Evolutionary conservation across 2,329 filamentous ascomycete species (phyloP).

Genomic region (Macroventuria anomochaeta): DNA sequence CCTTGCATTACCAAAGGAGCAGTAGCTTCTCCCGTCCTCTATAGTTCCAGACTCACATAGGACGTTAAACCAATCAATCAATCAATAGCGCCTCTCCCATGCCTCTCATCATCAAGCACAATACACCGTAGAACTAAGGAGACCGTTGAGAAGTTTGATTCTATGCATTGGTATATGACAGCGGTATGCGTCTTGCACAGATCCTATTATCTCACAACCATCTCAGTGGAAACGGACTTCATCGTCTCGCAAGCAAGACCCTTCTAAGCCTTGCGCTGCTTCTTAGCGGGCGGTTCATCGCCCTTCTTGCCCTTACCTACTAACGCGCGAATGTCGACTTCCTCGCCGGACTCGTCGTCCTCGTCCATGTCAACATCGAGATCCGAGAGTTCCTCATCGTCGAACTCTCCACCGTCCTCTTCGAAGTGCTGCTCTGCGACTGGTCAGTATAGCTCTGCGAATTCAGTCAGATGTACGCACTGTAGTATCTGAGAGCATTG

Average conservation of each 20-base stretch:
- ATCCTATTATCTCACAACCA: background rate
- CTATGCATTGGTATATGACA: slow-evolving; percentile 4
- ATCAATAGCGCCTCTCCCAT: too few species aligned
- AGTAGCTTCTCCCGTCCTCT: too few species aligned
- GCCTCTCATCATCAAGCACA: too few species aligned
- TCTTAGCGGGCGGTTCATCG: slow-evolving; percentile 46
- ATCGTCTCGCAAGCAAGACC: background rate
- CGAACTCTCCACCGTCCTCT: slow-evolving; percentile 61
- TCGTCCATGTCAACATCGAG: slow-evolving; percentile 65
- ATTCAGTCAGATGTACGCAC: slow-evolving; percentile 60
- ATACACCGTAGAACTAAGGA: too few species aligned
- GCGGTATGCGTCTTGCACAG: background rate
- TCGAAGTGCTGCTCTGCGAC: slow-evolving; percentile 63
- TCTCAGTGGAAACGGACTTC: background rate
- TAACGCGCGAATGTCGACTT: slow-evolving; percentile 56
- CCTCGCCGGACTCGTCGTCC: slow-evolving; percentile 64
- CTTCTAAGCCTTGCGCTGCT: slow-evolving; percentile 49
- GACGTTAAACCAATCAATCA: too few species aligned
- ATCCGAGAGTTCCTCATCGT: slow-evolving; percentile 71
- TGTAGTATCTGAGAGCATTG: slow-evolving; percentile 87
- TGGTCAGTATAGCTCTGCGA: slow-evolving; percentile 45
- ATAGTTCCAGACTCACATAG: too few species aligned
- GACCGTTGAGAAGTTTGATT: background rate
- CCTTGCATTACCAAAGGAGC: too few species aligned
- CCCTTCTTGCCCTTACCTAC: slow-evolving; percentile 57